Evolutionary conservation across 2,329 filamentous ascomycete genomes (phyloP).

Genomic region (Geosmithia flava): DNA sequence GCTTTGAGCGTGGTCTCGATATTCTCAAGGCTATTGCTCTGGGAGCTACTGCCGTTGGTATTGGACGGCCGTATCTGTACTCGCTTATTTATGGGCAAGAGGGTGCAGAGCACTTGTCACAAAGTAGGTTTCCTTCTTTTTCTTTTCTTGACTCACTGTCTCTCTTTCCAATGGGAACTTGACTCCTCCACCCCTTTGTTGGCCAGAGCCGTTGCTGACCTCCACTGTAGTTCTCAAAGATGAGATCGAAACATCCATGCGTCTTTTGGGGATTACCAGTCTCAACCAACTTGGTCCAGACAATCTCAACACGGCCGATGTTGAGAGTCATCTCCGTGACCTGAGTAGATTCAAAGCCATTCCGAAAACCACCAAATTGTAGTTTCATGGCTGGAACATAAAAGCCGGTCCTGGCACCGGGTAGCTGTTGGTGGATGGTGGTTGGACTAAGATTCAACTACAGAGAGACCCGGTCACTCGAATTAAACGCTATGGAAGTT

Average conservation of each 20-base stretch:
- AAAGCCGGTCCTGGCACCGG: too few species aligned
- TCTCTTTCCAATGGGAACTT: background rate
- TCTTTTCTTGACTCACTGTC: background rate
- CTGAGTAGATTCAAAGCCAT: background rate
- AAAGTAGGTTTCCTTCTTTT: constrained; percentile 28
- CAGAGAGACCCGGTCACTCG: too few species aligned
- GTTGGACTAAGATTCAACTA: too few species aligned
- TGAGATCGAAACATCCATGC: constrained; percentile 16
- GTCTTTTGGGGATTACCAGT: constrained; percentile 14
- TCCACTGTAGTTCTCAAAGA: constrained; percentile 13
- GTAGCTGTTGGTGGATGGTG: too few species aligned
- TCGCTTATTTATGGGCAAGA: constrained; percentile 40
- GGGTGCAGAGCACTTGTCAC: constrained; percentile 39
- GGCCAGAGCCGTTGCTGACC: background rate
- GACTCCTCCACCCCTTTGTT: too few species aligned
- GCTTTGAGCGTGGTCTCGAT: constrained; percentile 38
- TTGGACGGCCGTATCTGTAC: constrained; percentile 40
- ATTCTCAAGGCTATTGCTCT: constrained; percentile 40
- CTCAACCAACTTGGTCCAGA: constrained; percentile 12
- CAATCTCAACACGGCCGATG: constrained; percentile 15
- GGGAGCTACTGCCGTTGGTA: constrained; percentile 39
- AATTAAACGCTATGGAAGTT: too few species aligned
- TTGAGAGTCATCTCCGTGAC: constrained; percentile 14
- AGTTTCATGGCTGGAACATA: background rate
- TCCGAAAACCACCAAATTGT: background rate